A percentile compares a stretch with the other conserved stretches of the same genome.
phyloP scores from a whole-genome alignment of 1,139 yeast genomes.

The Blastobotrys serpentis region DNA sequence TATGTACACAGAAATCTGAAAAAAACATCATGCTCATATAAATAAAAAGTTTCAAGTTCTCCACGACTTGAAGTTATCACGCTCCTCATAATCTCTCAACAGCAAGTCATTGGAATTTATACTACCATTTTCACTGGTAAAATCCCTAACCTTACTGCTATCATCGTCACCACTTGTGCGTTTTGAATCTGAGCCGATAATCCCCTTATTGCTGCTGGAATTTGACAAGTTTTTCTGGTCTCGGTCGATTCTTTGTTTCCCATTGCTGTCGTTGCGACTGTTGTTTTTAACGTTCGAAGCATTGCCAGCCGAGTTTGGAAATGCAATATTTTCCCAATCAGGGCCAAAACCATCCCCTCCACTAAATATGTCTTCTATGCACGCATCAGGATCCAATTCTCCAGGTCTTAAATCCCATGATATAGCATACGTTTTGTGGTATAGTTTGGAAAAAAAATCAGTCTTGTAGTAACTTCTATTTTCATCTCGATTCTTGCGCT shows the following conservation, averaged over 20 bases:
- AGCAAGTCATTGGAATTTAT: slow-evolving; percentile 8
- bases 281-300: not conserved
- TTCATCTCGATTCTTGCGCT: slow-evolving; percentile 20
- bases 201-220: not conserved
- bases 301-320: not conserved
- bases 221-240: not conserved
- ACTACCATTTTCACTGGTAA: not conserved
- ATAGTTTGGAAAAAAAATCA: slow-evolving; percentile 36
- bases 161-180: not conserved
- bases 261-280: not conserved
- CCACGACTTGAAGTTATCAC: slow-evolving; percentile 28
- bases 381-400: slow-evolving; percentile 68
- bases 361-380: slow-evolving; percentile 71
- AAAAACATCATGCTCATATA: too few species aligned
- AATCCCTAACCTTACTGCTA: not conserved
- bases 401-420: slow-evolving; percentile 81
- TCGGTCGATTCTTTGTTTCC: not conserved
- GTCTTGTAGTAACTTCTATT: not conserved
- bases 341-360: slow-evolving; percentile 62
- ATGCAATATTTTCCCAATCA: not conserved
- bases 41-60: slow-evolving; percentile 10
- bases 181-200: not conserved
- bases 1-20: too few species aligned
- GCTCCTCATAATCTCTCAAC: slow-evolving; percentile 24
- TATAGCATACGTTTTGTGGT: slow-evolving; percentile 63